phyloP scores from a whole-genome alignment of 768 basidiomycete species.

The Boletus rex-veris region DNA sequence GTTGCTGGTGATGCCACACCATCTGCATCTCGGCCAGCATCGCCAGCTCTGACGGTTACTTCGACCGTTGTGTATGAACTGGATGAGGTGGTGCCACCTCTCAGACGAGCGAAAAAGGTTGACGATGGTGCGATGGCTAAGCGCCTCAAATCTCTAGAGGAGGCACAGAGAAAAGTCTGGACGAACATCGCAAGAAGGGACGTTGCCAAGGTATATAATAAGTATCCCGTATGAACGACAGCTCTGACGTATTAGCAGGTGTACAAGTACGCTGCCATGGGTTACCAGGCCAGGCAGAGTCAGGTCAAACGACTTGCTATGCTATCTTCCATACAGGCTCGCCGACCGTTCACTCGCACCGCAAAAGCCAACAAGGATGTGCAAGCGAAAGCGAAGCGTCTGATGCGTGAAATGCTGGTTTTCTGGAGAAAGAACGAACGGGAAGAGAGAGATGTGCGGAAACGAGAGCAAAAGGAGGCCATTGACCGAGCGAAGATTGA shows the following conservation, averaged over 20 bases:
- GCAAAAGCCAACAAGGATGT: constrained; percentile 78
- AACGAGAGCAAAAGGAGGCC: constrained; percentile 93
- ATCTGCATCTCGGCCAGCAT: constrained; percentile 63
- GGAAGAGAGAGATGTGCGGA: constrained; percentile 88
- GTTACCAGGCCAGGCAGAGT: constrained; percentile 60
- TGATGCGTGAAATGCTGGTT: constrained; percentile 94
- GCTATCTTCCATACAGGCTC: constrained; percentile 72
- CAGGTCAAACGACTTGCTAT: constrained; percentile 77
- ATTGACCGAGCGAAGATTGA: constrained; percentile 82
- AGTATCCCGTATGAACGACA: background rate
- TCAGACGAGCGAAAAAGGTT: constrained; percentile 74
- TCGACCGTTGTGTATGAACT: constrained; percentile 69
- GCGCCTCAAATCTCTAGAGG: constrained; percentile 74
- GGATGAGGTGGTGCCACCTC: constrained; percentile 62
- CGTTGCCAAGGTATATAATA: constrained; percentile 63
- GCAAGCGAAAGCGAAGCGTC: constrained; percentile 78
- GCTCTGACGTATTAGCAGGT: constrained; percentile 46
- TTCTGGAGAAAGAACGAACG: constrained; percentile 99
- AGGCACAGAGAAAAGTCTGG: constrained; percentile 87
- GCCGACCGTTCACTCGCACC: constrained; percentile 68
- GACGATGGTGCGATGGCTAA: constrained; percentile 71
- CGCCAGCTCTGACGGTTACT: constrained; percentile 53
- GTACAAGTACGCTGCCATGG: constrained; percentile 70
- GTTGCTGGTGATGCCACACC: constrained; percentile 71
- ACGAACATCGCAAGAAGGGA: constrained; percentile 82